Evolutionary conservation across 2,329 filamentous ascomycete genomes (phyloP), one percentile per base, ranked within the genome.

Genomic region (Epichloe hybrida): DNA sequence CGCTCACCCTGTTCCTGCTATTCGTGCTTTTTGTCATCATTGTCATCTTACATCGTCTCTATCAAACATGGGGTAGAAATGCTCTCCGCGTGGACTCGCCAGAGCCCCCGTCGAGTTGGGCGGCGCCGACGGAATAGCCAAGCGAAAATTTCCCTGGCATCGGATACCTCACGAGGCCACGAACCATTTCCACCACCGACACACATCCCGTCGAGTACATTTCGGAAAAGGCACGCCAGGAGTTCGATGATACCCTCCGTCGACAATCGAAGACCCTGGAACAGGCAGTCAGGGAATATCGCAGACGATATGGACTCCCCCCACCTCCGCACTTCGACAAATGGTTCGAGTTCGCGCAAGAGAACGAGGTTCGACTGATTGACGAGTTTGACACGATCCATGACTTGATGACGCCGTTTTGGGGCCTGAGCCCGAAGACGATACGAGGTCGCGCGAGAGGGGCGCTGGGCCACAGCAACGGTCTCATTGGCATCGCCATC

Each of bases 331-430:
- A 91, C 62, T 97, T 97, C 62, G 89, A 97, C 66, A 88, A 86
- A 65, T 97, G 91, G 91, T 96, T 86, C 65, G 78, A 84, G 51
- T 95, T 95, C 62, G 91, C 91, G 5, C 81, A 80, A 62, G 73
- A 75, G 38, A 86, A 81, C 62, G 73, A 78, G 1, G 83, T 94
- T 3, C 80, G 88, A 62, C 71, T 97, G 52, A 80, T 95, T 53
- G 93, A 98, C 65, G 91, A 98, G 63, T 98, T 91, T 61, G 91
- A 98, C 67, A 86, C 78, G 7, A 85, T 97, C 53, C 77, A 89
- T 64, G 79, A 95, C 51, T 75, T 86, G 48, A 72, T 98, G 42
- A 79, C 86, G 15, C 93, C 93, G 0, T 97, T 96, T 64, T 97
- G 93, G 93, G 89, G 85, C 1, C 66, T 97, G 53, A 79, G 82